phyloP scores from a whole-genome alignment of 768 basidiomycete species.

The Albatrellus ellisii region DNA sequence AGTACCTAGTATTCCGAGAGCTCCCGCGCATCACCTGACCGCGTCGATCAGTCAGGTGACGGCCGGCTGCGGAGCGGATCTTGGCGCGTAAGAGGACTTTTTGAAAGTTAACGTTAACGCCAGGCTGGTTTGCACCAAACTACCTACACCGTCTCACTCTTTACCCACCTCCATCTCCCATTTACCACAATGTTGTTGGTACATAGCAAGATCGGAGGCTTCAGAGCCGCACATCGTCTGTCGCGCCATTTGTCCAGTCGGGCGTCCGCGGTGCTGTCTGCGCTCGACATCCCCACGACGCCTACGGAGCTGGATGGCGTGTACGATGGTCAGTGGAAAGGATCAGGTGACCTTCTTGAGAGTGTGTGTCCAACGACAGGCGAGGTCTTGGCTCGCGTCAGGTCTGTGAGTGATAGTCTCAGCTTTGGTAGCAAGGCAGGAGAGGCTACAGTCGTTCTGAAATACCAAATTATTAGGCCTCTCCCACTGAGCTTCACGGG shows the following conservation, averaged over 20 bases:
- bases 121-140: not conserved
- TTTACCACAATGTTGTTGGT: slow-evolving; percentile 7
- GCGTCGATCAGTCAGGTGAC: not conserved
- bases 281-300: slow-evolving; percentile 44
- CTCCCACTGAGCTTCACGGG: slow-evolving; percentile 56
- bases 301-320: slow-evolving; percentile 55
- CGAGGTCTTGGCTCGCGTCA: slow-evolving; percentile 66
- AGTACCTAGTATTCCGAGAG: no score
- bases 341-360: slow-evolving; percentile 54
- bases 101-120: not conserved
- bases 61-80: not conserved
- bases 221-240: slow-evolving; percentile 9
- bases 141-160: not conserved
- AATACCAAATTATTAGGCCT: slow-evolving; percentile 30
- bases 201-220: slow-evolving; percentile 5
- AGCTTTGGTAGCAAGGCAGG: no score
- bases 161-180: no score
- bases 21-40: not conserved
- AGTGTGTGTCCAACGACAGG: slow-evolving; percentile 82
- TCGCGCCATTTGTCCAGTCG: slow-evolving; percentile 52
- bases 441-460: not conserved
- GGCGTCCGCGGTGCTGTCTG: slow-evolving; percentile 52
- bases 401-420: slow-evolving; percentile 33
- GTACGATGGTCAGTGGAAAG: slow-evolving; percentile 75
- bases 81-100: not conserved